Conservation (phyloP, 1,284 basidiomycete species). For the Sanghuangporus baumii region DNA sequence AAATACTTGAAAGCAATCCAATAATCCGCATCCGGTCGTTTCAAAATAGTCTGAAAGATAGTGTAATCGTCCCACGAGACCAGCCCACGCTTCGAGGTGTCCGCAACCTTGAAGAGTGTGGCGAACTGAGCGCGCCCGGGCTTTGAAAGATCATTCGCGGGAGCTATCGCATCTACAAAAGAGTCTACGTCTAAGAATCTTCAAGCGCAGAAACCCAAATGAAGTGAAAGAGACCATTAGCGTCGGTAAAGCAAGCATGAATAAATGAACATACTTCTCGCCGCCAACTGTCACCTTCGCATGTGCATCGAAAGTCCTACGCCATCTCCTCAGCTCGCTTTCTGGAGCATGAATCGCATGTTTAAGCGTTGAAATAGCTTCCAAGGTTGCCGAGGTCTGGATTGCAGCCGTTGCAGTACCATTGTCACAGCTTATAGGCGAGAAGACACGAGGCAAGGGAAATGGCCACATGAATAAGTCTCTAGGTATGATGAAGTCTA, state of each 20-base stretch:
- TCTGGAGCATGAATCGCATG: constrained; percentile 69
- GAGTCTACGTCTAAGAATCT: constrained; percentile 79
- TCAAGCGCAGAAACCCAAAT: neutral
- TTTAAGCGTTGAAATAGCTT: constrained; percentile 58
- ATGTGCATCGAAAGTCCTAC: constrained; percentile 77
- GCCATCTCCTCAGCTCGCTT: constrained; percentile 82
- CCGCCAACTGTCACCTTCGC: constrained; percentile 67
- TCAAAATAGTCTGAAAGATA: constrained; percentile 86
- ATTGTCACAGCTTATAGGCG: constrained; percentile 47
- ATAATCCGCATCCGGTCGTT: constrained; percentile 90
- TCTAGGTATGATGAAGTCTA: neutral
- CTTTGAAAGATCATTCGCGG: constrained; percentile 75
- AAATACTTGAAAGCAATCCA: constrained; percentile 97
- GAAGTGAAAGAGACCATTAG: constrained; percentile 19
- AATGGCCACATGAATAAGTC: constrained; percentile 22
- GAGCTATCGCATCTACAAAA: constrained; percentile 92
- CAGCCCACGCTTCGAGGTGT: constrained; percentile 68
- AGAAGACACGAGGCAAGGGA: constrained; percentile 35
- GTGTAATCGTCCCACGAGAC: constrained; percentile 94
- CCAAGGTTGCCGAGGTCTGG: constrained; percentile 37
- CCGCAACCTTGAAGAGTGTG: constrained; percentile 87
- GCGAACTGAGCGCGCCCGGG: constrained; percentile 84
- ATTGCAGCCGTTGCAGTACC: constrained; percentile 22
- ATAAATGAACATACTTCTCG: constrained; percentile 62
- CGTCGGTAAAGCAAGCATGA: constrained; percentile 19